Evolutionary conservation across 768 basidiomycete species (phyloP), one percentile per base, ranked within the genome.

Genomic region (Russula griseocarnosa): DNA sequence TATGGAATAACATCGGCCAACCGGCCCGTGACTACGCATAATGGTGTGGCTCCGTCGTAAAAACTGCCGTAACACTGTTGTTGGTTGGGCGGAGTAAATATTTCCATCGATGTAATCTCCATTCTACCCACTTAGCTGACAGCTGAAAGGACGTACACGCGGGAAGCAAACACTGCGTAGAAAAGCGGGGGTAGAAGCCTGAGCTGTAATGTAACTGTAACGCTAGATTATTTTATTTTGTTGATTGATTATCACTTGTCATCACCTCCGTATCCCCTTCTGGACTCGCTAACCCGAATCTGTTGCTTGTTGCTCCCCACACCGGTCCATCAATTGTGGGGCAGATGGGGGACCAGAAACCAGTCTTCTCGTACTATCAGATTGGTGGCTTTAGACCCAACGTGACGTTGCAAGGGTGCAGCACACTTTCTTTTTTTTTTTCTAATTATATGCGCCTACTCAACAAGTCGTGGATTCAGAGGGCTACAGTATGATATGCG

Each of bases 351-450:
- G 60, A 60, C 56, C 61, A 36, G 5, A 40, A 28, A 24, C 60
- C 58, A 36, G 51, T n/a, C 3, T n/a, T 51, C 20, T 54, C 36
- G 13, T 68, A 67, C 11, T 68, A 63, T 59, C 67, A 67, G 58
- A 67, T 68, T 49, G 68, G 62, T 51, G 68, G 66, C 56, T 64
- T 68, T 16, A 61, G 59, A 30, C 54, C 61, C 20, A 63, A 67
- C 32, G 20, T 61, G 28, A 46, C 49, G 18, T 40, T 69, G 66
- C 58, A 64, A 62, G 53, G 56, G 57, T 66, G 28, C 58, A 16
- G 46, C 51, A 14, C 42, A 14, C n/a, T n/a, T n/a, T 18, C 53
- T 58, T 58, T 58, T 18, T 50, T 13, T 49, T 28, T 44, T 60
- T 11, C 10, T 22, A 36, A 26, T 14, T 34, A 44, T 28, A 64